A percentile compares a stretch with the other conserved stretches of the same genome.
Conservation (phyloP, 1,284 basidiomycete species). For the Sphagnurus paluster region DNA sequence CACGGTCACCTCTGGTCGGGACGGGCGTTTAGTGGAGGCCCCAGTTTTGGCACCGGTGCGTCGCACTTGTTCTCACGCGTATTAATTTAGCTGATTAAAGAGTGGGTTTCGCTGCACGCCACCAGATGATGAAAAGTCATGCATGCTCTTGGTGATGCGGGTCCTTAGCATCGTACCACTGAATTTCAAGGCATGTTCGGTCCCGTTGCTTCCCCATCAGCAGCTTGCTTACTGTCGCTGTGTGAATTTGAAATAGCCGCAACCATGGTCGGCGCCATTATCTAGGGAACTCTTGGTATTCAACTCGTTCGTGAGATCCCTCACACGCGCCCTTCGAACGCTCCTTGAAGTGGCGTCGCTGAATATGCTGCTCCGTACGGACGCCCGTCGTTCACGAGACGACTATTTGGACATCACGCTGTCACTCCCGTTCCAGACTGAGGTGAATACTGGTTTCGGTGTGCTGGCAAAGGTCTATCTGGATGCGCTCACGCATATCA, state of each 20-base stretch:
- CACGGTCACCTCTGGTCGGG: constrained; percentile 91
- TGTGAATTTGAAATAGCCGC: constrained; percentile 45
- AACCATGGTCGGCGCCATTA: constrained; percentile 92
- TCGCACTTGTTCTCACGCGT: constrained; percentile 21
- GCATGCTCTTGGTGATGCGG: constrained; percentile 95
- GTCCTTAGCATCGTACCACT: constrained; percentile 92
- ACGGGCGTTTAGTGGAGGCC: constrained; percentile 90
- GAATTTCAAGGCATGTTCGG: constrained; percentile 78
- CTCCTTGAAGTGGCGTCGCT: constrained; percentile 90
- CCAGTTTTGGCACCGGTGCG: constrained; percentile 87
- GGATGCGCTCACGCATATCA: constrained; percentile 88
- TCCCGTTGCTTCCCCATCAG: constrained; percentile 10
- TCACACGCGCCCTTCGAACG: constrained; percentile 87
- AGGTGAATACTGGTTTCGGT: constrained; percentile 97
- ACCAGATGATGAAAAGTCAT: constrained; percentile 85
- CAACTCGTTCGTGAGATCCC: constrained; percentile 93
- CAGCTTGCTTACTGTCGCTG: constrained; percentile 8
- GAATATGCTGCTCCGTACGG: constrained; percentile 89
- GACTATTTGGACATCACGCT: constrained; percentile 92
- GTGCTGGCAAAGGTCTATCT: constrained; percentile 96
- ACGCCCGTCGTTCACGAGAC: constrained; percentile 84
- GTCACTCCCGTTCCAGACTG: constrained; percentile 90
- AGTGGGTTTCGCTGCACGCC: constrained; percentile 19
- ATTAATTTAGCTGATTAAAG: constrained; percentile 14
- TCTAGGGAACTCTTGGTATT: constrained; percentile 97